phyloP scores from a whole-genome alignment of 2,329 filamentous ascomycete genomes.

The Phaeosphaeriaceae sp. region DNA sequence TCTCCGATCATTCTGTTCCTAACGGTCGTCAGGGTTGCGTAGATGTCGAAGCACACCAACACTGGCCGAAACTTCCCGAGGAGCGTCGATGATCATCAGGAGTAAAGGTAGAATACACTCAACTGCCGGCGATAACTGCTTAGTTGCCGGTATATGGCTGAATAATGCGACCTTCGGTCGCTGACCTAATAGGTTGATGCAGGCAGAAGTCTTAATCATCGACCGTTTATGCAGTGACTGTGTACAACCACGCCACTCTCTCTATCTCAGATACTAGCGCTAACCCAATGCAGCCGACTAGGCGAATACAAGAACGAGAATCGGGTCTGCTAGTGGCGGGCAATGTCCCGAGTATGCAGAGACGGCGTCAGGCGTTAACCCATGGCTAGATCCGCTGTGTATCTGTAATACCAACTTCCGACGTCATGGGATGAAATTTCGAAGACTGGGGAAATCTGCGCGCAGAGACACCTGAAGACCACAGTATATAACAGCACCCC shows the following conservation, averaged over 20 bases:
- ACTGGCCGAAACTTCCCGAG: conserved; percentile 3
- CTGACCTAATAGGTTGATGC: not conserved
- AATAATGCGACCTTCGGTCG: not conserved
- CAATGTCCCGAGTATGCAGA: conserved; percentile 14
- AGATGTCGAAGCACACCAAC: not conserved
- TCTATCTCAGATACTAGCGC: not conserved
- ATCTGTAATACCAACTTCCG: conserved; percentile 19
- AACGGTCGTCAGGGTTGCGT: not conserved
- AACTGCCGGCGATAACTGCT: not conserved
- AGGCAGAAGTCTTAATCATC: not conserved
- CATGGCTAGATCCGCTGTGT: conserved; percentile 16
- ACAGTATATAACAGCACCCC: not conserved
- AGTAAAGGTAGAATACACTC: not conserved
- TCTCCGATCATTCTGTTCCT: not conserved
- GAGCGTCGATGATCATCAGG: not conserved
- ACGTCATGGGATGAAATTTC: conserved; percentile 30
- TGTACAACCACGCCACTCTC: not conserved
- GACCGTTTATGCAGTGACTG: not conserved
- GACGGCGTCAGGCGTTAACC: conserved; percentile 10
- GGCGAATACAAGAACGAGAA: not conserved
- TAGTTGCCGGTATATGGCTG: not conserved
- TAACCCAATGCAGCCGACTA: not conserved
- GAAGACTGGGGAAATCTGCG: conserved; percentile 5
- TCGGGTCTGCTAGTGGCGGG: conserved; percentile 18
- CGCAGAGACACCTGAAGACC: not conserved